These are phyloP conservation scores for Vitis rotundifolia DNA, from an alignment of 164 flowering plant species.

Conservation along the genomic window DNA sequence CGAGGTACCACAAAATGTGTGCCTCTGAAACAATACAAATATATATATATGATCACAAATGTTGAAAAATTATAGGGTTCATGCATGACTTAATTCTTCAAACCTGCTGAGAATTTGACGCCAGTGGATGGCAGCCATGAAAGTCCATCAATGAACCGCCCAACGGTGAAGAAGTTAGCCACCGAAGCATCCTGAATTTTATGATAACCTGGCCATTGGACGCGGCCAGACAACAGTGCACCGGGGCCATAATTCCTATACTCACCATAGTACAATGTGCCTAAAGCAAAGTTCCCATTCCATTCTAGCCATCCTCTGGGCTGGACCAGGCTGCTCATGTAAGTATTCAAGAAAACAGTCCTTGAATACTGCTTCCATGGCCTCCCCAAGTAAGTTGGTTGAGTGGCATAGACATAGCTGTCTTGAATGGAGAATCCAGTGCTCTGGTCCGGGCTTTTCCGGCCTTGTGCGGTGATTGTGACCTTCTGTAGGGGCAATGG, in stretches of 20 bases:
- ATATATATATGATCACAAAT: no score
- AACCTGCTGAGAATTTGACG: constrained; percentile 62
- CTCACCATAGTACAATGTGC: constrained; percentile 82
- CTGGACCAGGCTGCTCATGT: constrained; percentile 63
- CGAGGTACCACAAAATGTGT: no score
- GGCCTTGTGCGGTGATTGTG: constrained; percentile 87
- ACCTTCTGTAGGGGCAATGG: constrained; percentile 82
- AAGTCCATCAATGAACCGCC: constrained; percentile 67
- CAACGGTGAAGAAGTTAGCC: constrained; percentile 65
- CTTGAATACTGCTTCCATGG: constrained; percentile 91
- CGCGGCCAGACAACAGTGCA: constrained; percentile 51
- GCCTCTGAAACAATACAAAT: no score
- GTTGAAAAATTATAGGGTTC: no score
- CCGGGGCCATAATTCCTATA: constrained; percentile 87
- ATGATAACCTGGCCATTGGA: constrained; percentile 89
- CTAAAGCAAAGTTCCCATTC: constrained; percentile 69
- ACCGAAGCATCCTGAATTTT: constrained; percentile 43
- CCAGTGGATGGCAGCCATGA: constrained; percentile 91
- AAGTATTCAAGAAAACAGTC: constrained; percentile 81
- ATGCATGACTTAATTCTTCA: constrained; percentile 30
- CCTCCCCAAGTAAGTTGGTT: constrained; percentile 83
- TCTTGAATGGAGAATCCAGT: constrained; percentile 81
- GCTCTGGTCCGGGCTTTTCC: constrained; percentile 74
- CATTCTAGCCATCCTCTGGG: constrained; percentile 96
- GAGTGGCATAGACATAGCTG: constrained; percentile 59